A percentile compares a stretch with the other conserved stretches of the same genome.
Evolutionary conservation across 345 rosid genomes (phyloP).

Genomic region (Citrus trifoliata): DNA sequence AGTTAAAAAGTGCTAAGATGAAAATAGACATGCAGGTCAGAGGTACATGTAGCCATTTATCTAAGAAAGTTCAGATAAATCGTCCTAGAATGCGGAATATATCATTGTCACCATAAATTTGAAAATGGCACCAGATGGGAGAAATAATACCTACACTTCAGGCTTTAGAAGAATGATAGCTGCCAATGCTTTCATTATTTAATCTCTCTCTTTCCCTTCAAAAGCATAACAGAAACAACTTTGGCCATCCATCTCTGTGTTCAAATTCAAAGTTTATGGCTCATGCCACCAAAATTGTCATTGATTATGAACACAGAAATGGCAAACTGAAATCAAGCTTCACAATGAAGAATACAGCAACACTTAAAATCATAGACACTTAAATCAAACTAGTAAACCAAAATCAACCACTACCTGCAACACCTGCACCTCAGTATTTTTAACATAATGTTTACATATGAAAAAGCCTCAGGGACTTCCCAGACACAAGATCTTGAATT

Average conservation of each 20-base stretch:
- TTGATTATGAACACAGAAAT: not conserved
- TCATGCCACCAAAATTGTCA: not conserved
- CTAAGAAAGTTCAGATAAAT: not conserved
- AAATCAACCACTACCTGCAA: not conserved
- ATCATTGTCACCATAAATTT: not conserved
- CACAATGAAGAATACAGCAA: not conserved
- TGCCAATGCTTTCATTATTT: not conserved
- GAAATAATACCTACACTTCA: not conserved
- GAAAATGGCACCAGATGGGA: not conserved
- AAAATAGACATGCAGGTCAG: not conserved
- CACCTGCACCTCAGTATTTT: not conserved
- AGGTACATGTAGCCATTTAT: not conserved
- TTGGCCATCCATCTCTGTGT: not conserved
- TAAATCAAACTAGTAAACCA: not conserved
- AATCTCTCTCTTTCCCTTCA: not conserved
- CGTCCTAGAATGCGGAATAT: not conserved
- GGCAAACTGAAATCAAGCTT: not conserved
- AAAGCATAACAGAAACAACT: not conserved
- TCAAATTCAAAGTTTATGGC: not conserved
- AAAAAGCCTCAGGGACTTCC: conserved; percentile 8
- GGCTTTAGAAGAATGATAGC: not conserved
- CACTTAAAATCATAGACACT: not conserved
- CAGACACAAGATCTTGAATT: conserved; percentile 10
- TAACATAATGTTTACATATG: not conserved
- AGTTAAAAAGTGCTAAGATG: not conserved